phyloP scores from a whole-genome alignment of 306 rosid species.

The Rosa chinensis region DNA sequence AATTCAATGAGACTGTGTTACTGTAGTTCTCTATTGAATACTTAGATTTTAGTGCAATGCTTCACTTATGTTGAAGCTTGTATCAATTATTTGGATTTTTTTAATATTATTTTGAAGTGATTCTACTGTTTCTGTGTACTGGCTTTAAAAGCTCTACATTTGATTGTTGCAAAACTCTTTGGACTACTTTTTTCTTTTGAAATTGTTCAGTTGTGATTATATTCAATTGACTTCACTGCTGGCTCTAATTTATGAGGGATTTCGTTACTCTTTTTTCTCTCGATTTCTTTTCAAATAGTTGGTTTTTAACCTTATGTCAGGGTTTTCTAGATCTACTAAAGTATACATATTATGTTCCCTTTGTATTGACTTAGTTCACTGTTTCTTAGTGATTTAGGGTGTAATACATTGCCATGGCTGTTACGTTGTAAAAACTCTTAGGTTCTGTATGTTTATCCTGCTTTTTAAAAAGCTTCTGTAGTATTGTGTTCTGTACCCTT shows the following conservation, averaged over 20 bases:
- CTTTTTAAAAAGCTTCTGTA: slow-evolving; percentile 43
- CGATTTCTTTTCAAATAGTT: neutral
- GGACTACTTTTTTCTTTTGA: neutral
- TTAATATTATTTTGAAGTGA: neutral
- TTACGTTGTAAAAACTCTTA: slow-evolving; percentile 28
- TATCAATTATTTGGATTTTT: neutral
- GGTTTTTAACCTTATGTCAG: neutral
- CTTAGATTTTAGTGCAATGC: neutral
- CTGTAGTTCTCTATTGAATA: neutral
- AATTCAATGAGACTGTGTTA: neutral
- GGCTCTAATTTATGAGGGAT: neutral
- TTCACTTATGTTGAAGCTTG: slow-evolving; percentile 11
- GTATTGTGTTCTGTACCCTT: slow-evolving; percentile 63
- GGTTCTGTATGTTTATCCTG: slow-evolving; percentile 35
- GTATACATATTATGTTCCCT: neutral
- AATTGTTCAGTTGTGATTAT: neutral
- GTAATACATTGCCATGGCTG: slow-evolving; percentile 20
- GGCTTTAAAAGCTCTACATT: neutral
- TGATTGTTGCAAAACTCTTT: neutral
- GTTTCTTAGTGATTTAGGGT: slow-evolving; percentile 11
- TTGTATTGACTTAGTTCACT: neutral
- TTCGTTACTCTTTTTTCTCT: neutral
- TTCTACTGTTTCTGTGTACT: neutral
- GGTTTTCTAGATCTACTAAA: neutral
- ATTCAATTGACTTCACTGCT: neutral